Conservation (phyloP, 306 rosid species). For the Inga oerstediana region DNA sequence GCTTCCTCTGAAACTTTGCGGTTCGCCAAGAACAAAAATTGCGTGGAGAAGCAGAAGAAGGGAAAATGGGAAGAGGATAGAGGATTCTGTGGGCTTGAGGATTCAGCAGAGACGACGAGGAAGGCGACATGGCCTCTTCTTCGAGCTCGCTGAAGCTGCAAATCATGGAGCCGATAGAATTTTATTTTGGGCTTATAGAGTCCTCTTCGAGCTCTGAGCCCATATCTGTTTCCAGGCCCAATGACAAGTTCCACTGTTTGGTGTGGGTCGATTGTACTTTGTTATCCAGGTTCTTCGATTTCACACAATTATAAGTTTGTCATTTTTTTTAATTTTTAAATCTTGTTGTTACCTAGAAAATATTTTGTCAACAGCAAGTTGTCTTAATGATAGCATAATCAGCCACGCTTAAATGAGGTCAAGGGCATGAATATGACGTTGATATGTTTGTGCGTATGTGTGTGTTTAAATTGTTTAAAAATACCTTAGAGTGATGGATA, state of each 20-base stretch:
- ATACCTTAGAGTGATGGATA: too few relatives aligned
- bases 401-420: too few relatives aligned
- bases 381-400: too few relatives aligned
- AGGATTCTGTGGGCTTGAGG: conserved; percentile 48
- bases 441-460: too few relatives aligned
- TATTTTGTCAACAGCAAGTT: too few relatives aligned
- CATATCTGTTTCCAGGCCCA: not conserved
- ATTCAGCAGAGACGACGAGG: conserved; percentile 44
- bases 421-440: too few relatives aligned
- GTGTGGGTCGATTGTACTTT: not conserved
- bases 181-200: not conserved
- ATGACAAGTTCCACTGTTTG: not conserved
- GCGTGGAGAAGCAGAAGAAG: conserved; percentile 17
- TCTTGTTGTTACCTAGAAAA: too few relatives aligned
- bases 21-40: conserved; percentile 26
- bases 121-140: conserved; percentile 43
- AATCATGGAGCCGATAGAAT: not conserved
- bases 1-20: conserved; percentile 38
- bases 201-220: not conserved
- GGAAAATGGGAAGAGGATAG: conserved; percentile 36
- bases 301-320: not conserved
- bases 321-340: too few relatives aligned
- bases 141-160: not conserved
- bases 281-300: not conserved
- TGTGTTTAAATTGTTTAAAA: too few relatives aligned